phyloP scores from a whole-genome alignment of 768 basidiomycete genomes.

The Saitozyma podzolica region DNA sequence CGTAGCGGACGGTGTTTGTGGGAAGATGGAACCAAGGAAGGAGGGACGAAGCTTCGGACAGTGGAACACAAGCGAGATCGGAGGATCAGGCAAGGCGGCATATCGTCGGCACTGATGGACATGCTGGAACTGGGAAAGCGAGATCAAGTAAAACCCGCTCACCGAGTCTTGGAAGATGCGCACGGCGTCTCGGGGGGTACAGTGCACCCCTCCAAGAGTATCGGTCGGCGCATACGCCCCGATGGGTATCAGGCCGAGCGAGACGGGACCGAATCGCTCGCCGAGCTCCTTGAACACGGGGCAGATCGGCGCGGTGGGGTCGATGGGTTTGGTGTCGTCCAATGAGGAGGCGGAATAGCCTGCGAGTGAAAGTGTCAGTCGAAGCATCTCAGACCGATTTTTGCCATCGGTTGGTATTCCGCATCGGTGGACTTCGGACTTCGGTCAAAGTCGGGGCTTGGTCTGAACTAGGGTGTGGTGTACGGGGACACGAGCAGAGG shows the following conservation, averaged over 20 bases:
- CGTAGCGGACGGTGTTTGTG: too few relatives aligned
- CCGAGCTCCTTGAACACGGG: constrained; percentile 76
- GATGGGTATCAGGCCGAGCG: constrained; percentile 66
- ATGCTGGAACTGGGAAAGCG: too few relatives aligned
- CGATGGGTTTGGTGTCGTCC: constrained; percentile 35
- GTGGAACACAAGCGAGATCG: too few relatives aligned
- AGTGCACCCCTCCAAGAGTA: constrained; percentile 63
- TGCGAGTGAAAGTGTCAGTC: constrained; percentile 1
- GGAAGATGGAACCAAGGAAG: background rate
- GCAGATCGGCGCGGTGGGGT: constrained; percentile 56
- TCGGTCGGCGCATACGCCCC: constrained; percentile 54
- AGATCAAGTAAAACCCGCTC: constrained; percentile 41
- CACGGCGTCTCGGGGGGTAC: constrained; percentile 68
- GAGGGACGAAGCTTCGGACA: background rate
- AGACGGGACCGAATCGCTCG: constrained; percentile 63
- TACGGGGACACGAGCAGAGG: too few relatives aligned
- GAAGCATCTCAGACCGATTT: background rate
- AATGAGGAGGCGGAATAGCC: constrained; percentile 48
- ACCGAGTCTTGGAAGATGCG: constrained; percentile 65
- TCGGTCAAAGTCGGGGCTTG: too few relatives aligned
- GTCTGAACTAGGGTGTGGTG: too few relatives aligned
- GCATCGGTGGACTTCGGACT: too few relatives aligned
- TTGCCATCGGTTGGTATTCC: too few relatives aligned
- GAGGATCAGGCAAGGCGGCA: too few relatives aligned
- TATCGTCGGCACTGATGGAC: too few relatives aligned